Evolutionary conservation across 169 alveolate species (phyloP).

Genomic region (Plasmodium knowlesi): DNA sequence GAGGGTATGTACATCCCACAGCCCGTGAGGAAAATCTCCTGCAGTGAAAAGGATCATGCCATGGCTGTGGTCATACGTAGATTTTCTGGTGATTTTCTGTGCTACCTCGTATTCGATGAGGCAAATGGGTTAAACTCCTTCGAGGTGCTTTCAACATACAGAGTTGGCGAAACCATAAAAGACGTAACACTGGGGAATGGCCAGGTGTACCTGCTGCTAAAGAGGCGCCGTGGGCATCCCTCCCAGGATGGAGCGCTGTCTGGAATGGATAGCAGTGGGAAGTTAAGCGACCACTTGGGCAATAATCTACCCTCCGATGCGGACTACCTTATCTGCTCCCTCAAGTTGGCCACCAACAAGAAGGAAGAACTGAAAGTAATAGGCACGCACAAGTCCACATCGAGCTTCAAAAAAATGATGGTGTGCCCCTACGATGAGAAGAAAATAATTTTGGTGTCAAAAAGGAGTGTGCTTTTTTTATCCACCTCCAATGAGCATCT

Average conservation of each 20-base stretch:
- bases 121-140: slow-evolving; percentile 4
- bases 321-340: slow-evolving; percentile 3
- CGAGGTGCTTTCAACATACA: slow-evolving; percentile 1
- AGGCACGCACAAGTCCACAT: neutral
- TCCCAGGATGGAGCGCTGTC: neutral
- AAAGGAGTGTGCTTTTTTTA: slow-evolving; percentile 17
- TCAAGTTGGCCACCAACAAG: neutral
- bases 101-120: slow-evolving; percentile 11
- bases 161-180: slow-evolving; percentile 1
- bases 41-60: slow-evolving; percentile 9
- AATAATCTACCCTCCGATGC: neutral
- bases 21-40: slow-evolving; percentile 15
- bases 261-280: neutral
- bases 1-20: neutral
- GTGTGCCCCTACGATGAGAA: slow-evolving; percentile 59
- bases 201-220: slow-evolving; percentile 9
- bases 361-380: neutral
- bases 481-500: neutral
- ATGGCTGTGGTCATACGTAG: slow-evolving; percentile 25
- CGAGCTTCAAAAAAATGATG: slow-evolving; percentile 6
- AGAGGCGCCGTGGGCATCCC: neutral
- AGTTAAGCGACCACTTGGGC: neutral
- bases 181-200: neutral
- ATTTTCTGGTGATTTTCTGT: neutral
- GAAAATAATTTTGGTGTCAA: slow-evolving; percentile 37